Percentiles rank a stretch among this genome's conserved stretches.
Evolutionary conservation across 768 basidiomycete genomes (phyloP).

Genomic region (Coprinopsis marcescibilis): DNA sequence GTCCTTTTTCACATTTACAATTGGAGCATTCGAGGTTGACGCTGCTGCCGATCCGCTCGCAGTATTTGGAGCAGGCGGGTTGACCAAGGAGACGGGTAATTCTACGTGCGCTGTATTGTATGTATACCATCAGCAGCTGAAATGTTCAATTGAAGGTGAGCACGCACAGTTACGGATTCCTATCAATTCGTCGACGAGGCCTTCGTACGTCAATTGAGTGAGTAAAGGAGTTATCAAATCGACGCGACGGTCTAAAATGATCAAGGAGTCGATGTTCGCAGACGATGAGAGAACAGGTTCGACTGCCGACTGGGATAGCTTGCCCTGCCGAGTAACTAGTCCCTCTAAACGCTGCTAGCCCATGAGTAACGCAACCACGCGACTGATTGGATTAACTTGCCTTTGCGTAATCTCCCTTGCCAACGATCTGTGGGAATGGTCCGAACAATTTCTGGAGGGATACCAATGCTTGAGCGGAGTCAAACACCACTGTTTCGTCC

Average conservation of each 20-base stretch:
- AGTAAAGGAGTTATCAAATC: conserved; percentile 96
- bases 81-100: conserved; percentile 65
- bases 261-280: conserved; percentile 74
- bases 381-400: conserved; percentile 31
- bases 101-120: conserved; percentile 82
- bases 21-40: conserved; percentile 33
- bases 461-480: conserved; percentile 82
- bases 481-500: conserved; percentile 84
- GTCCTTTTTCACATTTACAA: conserved; percentile 58
- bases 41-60: conserved; percentile 30
- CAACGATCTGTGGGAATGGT: conserved; percentile 85
- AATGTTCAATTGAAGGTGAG: not conserved
- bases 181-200: conserved; percentile 88
- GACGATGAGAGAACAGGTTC: conserved; percentile 35
- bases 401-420: conserved; percentile 86
- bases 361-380: not conserved
- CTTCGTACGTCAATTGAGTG: conserved; percentile 95
- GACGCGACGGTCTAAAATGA: conserved; percentile 83
- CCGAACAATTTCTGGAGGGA: conserved; percentile 82
- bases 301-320: conserved; percentile 29
- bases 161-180: conserved; percentile 83
- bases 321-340: conserved; percentile 55
- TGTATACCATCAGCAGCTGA: conserved; percentile 10
- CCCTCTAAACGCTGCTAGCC: conserved; percentile 64
- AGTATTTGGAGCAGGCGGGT: conserved; percentile 47